phyloP scores from a whole-genome alignment of 345 rosid species.

The Dimocarpus longan region DNA sequence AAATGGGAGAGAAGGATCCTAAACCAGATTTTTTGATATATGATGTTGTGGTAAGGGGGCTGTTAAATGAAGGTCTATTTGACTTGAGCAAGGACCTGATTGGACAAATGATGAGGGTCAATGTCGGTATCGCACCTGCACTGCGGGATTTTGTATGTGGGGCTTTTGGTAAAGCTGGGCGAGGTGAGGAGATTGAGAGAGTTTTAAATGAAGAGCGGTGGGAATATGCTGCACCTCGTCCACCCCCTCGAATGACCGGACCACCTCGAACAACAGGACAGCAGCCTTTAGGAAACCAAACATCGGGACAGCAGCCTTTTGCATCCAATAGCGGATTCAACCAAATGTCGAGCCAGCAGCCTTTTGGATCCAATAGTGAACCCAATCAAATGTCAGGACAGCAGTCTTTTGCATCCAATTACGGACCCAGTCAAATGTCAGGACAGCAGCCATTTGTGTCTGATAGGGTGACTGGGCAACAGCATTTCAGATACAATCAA shows the following conservation, averaged over 20 bases:
- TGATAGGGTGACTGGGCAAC: constrained; percentile 24
- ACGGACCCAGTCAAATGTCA: constrained; percentile 16
- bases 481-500: not conserved
- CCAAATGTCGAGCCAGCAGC: constrained; percentile 6
- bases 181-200: constrained; percentile 65
- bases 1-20: constrained; percentile 92
- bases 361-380: not conserved
- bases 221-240: constrained; percentile 27
- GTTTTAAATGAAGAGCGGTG: constrained; percentile 54
- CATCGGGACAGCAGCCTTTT: constrained; percentile 2
- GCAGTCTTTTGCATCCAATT: not conserved
- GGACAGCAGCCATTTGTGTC: constrained; percentile 34
- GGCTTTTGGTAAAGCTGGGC: constrained; percentile 59
- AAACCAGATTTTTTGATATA: constrained; percentile 85
- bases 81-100: constrained; percentile 56
- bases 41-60: constrained; percentile 84
- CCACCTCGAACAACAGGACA: constrained; percentile 22
- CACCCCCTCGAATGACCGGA: constrained; percentile 28
- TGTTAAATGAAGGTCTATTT: constrained; percentile 66
- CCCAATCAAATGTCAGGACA: not conserved
- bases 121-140: constrained; percentile 66
- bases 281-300: constrained; percentile 16
- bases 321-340: not conserved
- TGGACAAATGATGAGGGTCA: constrained; percentile 67
- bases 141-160: constrained; percentile 51